Evolutionary conservation across 768 basidiomycete species (phyloP), one percentile per base, ranked within the genome.

Genomic region (Chiua virens): DNA sequence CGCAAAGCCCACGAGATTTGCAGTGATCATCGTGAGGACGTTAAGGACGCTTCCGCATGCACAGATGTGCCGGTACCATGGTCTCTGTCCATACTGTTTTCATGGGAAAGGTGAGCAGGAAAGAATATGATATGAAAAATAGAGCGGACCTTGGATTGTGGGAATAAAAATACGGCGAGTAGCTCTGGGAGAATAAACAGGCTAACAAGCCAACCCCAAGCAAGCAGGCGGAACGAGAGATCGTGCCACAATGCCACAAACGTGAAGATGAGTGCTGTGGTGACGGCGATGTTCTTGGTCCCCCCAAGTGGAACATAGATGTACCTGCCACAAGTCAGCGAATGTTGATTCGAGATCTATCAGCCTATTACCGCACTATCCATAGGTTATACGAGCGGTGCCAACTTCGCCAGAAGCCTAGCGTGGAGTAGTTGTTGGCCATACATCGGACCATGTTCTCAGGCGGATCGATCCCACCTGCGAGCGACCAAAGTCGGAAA

Each of bases 361-460:
- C 25, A 44, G 55, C 70, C 3, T 2, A 50, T 49, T 69, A 93
- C 90, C 95, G 77, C 34, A 93, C 82, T 41, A 95, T 76, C 97
- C 96, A 98, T 14, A 97, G 79, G 63, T 98, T 99, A 70, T 94
- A 98, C 55, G 89, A 92, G 8, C 97, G 77, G 66, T 98, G 96
- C 97, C 96, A 98, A 56, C 86, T 87, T 55, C 93, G 72, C 97
- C 97, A 98, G 70, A 99, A 98, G 0, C 93, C 93, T 10, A 86
- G 67, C 0, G 85, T 81, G 1, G 95, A 97, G 65, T 98, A 98
- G 67, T 98, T 98, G 68, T 98, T 99, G 20, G 85, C 89, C 85
- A 98, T 88, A 63, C 97, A 98, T n/a, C 97, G 81, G 13, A 99
- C 80, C 97, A 98, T 97, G 69, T 99, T 99, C 69, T 99, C 97